Conservation (phyloP, 352 stramenopile genomes). For the Elongisporangium prolatum region DNA sequence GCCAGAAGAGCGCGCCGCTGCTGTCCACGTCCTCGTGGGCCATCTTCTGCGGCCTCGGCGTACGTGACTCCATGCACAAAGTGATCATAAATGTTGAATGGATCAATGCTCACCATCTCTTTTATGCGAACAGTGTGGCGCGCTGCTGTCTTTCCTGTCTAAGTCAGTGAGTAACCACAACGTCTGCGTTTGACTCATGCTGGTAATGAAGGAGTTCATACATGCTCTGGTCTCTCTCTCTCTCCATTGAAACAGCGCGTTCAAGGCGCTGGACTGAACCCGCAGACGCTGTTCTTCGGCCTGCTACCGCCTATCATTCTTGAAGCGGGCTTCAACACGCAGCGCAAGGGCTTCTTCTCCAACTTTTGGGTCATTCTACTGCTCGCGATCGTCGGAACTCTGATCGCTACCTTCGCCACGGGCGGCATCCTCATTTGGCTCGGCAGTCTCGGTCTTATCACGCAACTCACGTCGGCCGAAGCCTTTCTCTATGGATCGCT, state of each 20-base stretch:
- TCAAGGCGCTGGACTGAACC: slow-evolving; percentile 29
- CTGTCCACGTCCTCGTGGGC: slow-evolving; percentile 48
- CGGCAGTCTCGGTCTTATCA: slow-evolving; percentile 26
- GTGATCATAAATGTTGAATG: not conserved
- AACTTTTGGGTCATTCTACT: slow-evolving; percentile 37
- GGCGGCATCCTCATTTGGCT: slow-evolving; percentile 36
- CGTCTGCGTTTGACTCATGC: too few species aligned
- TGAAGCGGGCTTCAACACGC: slow-evolving; percentile 57
- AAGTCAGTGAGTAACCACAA: slow-evolving; percentile 8
- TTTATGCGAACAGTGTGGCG: slow-evolving; percentile 16
- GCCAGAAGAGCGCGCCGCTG: slow-evolving; percentile 22
- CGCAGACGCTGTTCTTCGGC: slow-evolving; percentile 52
- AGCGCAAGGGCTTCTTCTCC: slow-evolving; percentile 55
- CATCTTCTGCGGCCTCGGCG: slow-evolving; percentile 43
- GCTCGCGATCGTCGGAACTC: slow-evolving; percentile 41
- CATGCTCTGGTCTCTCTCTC: not conserved
- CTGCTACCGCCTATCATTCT: slow-evolving; percentile 62
- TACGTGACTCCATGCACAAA: slow-evolving; percentile 9
- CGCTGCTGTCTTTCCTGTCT: slow-evolving; percentile 21
- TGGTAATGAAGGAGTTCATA: not conserved
- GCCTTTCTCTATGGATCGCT: slow-evolving; percentile 73
- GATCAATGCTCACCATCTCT: not conserved
- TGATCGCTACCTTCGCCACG: slow-evolving; percentile 49
- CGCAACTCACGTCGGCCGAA: slow-evolving; percentile 50
- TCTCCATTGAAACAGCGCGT: slow-evolving; percentile 15